phyloP scores from a whole-genome alignment of 345 rosid genomes.

The Carallia brachiata region DNA sequence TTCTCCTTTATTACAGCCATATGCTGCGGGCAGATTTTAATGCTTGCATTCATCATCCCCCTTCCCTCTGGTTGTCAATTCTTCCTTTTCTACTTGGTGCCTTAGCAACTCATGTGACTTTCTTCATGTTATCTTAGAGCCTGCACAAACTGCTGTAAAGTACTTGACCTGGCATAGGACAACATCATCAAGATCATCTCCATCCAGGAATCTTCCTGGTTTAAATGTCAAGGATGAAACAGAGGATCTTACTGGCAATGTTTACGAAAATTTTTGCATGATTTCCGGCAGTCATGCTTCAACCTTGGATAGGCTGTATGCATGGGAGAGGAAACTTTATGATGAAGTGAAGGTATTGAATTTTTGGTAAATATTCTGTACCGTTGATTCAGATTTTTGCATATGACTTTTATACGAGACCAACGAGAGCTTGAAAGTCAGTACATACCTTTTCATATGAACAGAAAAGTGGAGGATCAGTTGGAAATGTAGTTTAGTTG shows the following conservation, averaged over 20 bases:
- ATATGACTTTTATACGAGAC: not conserved
- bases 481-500: not conserved
- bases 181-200: conserved; percentile 71
- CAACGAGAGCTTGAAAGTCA: not conserved
- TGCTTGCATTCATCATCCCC: no score
- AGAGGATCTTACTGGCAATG: conserved; percentile 58
- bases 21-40: no score
- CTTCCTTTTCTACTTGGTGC: not conserved
- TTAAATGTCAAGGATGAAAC: conserved; percentile 51
- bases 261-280: conserved; percentile 73
- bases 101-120: conserved; percentile 21
- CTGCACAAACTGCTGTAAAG: conserved; percentile 56
- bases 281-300: conserved; percentile 94
- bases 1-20: no score
- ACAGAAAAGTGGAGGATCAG: not conserved
- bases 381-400: not conserved
- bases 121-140: conserved; percentile 47
- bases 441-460: not conserved
- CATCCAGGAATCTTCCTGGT: conserved; percentile 70
- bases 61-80: not conserved
- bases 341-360: conserved; percentile 91
- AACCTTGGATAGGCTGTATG: conserved; percentile 83
- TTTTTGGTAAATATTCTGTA: not conserved
- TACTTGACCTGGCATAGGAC: conserved; percentile 96
- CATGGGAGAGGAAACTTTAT: conserved; percentile 97